Percentiles rank a stretch among this genome's conserved stretches.
Evolutionary conservation across 805 yeast genomes (phyloP).

Genomic region (Millerozyma acaciae): DNA sequence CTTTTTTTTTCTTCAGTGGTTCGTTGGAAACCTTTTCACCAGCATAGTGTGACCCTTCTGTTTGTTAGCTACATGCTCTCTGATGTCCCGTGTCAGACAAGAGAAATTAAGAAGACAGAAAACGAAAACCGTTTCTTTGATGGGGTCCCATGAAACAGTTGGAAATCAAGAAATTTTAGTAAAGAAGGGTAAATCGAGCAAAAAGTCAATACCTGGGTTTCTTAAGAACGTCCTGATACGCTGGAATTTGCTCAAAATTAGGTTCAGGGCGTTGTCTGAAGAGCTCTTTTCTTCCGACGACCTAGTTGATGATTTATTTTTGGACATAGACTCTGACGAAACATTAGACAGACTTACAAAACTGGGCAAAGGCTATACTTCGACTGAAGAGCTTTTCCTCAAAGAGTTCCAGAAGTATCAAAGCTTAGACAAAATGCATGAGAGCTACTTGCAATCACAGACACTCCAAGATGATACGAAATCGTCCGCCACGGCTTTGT

Average conservation of each 20-base stretch:
- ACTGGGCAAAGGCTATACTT: conserved; percentile 17
- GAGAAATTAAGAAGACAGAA: too few species aligned
- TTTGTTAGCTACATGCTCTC: too few species aligned
- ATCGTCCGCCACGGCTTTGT: conserved; percentile 9
- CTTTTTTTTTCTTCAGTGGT: too few species aligned
- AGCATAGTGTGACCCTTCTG: too few species aligned
- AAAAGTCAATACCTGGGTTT: conserved; percentile 18
- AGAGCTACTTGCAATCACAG: conserved; percentile 13
- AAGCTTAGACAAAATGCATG: conserved; percentile 30
- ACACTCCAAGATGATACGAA: conserved; percentile 9
- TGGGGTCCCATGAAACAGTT: too few species aligned
- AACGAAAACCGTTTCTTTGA: too few species aligned
- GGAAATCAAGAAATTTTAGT: too few species aligned
- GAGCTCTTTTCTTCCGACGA: conserved; percentile 49
- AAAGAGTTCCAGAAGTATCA: conserved; percentile 27
- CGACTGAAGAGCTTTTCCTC: conserved; percentile 30
- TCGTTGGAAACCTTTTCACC: too few species aligned
- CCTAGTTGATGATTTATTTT: conserved; percentile 47
- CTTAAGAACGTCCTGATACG: conserved; percentile 38
- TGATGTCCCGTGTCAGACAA: too few species aligned
- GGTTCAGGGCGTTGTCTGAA: conserved; percentile 43
- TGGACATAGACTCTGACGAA: conserved; percentile 32
- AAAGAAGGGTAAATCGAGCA: too few species aligned
- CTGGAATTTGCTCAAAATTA: conserved; percentile 30
- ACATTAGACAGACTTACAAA: conserved; percentile 19